These are phyloP conservation scores for Nannizzia gypsea DNA, from an alignment of 2,329 filamentous ascomycete genomes.

Conservation along the genomic window DNA sequence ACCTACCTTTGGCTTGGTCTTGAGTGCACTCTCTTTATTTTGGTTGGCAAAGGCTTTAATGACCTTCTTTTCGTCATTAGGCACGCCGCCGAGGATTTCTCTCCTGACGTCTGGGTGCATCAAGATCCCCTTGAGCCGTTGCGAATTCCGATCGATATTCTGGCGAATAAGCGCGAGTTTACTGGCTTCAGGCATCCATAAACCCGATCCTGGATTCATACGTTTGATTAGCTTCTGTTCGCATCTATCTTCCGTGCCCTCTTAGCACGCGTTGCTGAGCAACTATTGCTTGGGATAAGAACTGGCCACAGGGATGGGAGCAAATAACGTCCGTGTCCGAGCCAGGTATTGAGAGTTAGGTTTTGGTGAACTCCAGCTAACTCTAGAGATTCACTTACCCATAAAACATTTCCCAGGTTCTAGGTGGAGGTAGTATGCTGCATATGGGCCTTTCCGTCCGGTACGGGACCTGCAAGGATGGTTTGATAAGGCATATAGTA, in stretches of 20 bases:
- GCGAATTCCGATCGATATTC: constrained; percentile 62
- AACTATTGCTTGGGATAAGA: background rate
- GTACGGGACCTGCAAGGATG: constrained; percentile 54
- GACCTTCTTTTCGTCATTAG: constrained; percentile 46
- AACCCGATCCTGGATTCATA: constrained; percentile 50
- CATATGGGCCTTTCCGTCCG: constrained; percentile 75
- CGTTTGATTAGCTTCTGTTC: background rate
- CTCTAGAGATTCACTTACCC: constrained; percentile 40
- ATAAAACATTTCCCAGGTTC: constrained; percentile 61
- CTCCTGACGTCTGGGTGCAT: constrained; percentile 48
- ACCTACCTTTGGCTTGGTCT: constrained; percentile 72
- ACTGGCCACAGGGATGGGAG: background rate
- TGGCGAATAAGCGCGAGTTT: constrained; percentile 56
- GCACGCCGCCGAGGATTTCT: constrained; percentile 50
- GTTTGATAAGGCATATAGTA: constrained; percentile 10
- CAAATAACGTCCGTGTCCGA: background rate
- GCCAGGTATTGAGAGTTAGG: background rate
- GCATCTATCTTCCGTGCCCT: background rate
- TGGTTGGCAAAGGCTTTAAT: constrained; percentile 57
- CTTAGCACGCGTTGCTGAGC: background rate
- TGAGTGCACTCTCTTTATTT: constrained; percentile 65
- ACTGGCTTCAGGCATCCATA: constrained; percentile 64
- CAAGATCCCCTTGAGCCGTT: constrained; percentile 57
- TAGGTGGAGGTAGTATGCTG: constrained; percentile 77
- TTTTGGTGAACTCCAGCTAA: background rate